phyloP scores from a whole-genome alignment of 805 yeast genomes.

The Yarrowia deformans region DNA sequence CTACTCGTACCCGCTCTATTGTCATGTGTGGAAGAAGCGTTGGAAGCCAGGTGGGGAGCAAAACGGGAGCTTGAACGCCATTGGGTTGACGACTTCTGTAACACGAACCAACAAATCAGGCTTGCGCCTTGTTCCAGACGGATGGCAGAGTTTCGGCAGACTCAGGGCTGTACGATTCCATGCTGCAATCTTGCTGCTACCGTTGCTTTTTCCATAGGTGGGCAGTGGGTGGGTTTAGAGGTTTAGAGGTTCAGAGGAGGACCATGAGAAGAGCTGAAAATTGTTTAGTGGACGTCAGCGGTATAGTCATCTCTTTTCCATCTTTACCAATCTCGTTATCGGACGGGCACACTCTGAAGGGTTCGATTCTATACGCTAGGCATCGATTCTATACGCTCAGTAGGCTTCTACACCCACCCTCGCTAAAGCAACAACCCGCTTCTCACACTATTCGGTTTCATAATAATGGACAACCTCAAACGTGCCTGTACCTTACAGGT shows the following conservation, averaged over 20 bases:
- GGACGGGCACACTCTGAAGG: no score
- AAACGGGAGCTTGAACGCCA: not conserved
- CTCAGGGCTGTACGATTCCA: not conserved
- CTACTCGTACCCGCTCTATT: not conserved
- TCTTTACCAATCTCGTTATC: no score
- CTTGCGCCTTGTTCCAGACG: constrained; percentile 9
- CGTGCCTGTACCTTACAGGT: constrained; percentile 26
- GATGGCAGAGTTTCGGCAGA: constrained; percentile 10
- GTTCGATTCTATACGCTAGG: no score
- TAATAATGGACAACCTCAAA: constrained; percentile 1
- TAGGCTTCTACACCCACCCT: no score
- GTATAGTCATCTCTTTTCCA: no score
- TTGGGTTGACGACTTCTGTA: constrained; percentile 19
- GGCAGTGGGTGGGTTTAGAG: no score
- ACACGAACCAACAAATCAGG: constrained; percentile 5
- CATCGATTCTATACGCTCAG: no score
- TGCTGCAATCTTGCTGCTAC: not conserved
- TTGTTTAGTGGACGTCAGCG: no score
- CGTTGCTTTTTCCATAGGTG: not conserved
- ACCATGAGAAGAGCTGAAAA: no score
- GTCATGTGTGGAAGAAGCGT: constrained; percentile 22
- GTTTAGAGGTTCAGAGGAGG: no score
- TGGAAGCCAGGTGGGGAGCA: not conserved
- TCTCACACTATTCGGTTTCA: not conserved
- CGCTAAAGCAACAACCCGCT: no score